A percentile compares a stretch with the other conserved stretches of the same genome.
Evolutionary conservation across 345 rosid genomes (phyloP).

Genomic region (Euphorbia peplus): DNA sequence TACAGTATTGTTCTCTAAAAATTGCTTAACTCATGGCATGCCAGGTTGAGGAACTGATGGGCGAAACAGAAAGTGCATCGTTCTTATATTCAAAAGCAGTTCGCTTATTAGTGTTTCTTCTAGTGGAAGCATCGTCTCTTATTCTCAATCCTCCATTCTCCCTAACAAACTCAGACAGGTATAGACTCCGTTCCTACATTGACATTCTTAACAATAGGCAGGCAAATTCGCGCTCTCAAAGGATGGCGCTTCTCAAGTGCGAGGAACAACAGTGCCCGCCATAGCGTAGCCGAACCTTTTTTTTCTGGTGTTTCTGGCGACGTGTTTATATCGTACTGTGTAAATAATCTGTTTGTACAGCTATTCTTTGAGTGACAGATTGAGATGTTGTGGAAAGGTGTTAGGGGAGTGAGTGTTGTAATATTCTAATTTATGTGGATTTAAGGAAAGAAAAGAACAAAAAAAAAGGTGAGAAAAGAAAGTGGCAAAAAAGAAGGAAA

Average conservation of each 20-base stretch:
- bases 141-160: slow-evolving; percentile 83
- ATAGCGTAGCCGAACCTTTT: neutral
- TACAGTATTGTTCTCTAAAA: neutral
- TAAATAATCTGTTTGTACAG: slow-evolving; percentile 63
- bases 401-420: slow-evolving; percentile 37
- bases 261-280: slow-evolving; percentile 23
- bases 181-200: slow-evolving; percentile 64
- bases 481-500: neutral
- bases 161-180: slow-evolving; percentile 76
- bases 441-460: slow-evolving; percentile 7
- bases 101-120: slow-evolving; percentile 65
- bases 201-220: slow-evolving; percentile 66
- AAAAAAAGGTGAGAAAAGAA: neutral
- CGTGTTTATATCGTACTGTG: slow-evolving; percentile 21
- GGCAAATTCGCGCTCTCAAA: slow-evolving; percentile 51
- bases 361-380: slow-evolving; percentile 49
- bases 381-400: slow-evolving; percentile 16
- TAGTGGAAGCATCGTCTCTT: slow-evolving; percentile 88
- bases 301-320: slow-evolving; percentile 6
- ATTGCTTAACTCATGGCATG: slow-evolving; percentile 14
- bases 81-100: slow-evolving; percentile 65
- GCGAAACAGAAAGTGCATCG: slow-evolving; percentile 59
- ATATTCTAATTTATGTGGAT: slow-evolving; percentile 26
- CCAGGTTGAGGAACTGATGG: slow-evolving; percentile 81
- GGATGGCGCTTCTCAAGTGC: slow-evolving; percentile 49